phyloP scores from a whole-genome alignment of 2,329 filamentous ascomycete genomes.

The Monilinia fructigena region DNA sequence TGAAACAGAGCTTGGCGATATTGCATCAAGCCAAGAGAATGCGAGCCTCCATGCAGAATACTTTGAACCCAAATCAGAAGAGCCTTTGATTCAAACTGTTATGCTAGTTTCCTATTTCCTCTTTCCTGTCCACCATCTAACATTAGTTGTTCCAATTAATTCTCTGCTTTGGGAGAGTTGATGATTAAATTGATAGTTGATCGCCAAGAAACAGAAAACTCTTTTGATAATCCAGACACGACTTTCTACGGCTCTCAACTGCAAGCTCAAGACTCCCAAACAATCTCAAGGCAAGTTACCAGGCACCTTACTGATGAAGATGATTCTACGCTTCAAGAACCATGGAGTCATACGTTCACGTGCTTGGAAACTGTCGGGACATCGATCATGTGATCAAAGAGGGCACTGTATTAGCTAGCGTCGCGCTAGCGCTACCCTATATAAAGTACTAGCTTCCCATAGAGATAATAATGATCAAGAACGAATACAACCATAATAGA shows the following conservation, averaged over 20 bases:
- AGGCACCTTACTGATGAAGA: background rate
- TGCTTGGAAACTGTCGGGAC: conserved; percentile 84
- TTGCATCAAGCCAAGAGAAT: background rate
- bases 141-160: background rate
- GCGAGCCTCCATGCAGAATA: background rate
- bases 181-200: background rate
- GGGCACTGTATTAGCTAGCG: too few species aligned
- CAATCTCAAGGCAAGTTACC: background rate
- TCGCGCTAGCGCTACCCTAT: too few species aligned
- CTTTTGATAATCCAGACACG: background rate
- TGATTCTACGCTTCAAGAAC: conserved; percentile 37
- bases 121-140: background rate
- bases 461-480: too few species aligned
- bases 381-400: too few species aligned
- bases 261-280: background rate
- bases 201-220: background rate
- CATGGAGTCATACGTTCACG: conserved; percentile 70
- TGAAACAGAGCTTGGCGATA: background rate
- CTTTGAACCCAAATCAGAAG: background rate
- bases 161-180: background rate
- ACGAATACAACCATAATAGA: too few species aligned
- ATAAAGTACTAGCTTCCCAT: too few species aligned
- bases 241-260: background rate
- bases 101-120: background rate
- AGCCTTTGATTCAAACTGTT: background rate